Evolutionary conservation across 2,329 filamentous ascomycete species (phyloP), one percentile per base, ranked within the genome.

Genomic region (Fusarium gaditjirri): DNA sequence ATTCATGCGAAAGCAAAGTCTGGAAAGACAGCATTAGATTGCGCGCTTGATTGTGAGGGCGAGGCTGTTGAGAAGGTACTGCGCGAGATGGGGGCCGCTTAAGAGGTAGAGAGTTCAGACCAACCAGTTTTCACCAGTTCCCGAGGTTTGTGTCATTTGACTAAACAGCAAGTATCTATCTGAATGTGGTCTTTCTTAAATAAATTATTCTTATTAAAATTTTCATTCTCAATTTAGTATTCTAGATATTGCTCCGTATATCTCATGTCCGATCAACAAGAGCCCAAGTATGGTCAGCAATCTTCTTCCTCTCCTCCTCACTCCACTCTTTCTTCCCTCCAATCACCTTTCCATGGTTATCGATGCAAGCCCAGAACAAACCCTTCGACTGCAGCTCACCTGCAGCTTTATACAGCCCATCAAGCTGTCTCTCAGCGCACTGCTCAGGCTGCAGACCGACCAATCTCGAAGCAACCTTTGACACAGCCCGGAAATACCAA

Each of bases 271-370:
- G 8, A 33, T 41, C 47, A 2, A 60, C 25, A 23, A 19, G 19
- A 10, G 25, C 63, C 80, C 80, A 81, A 0, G 80, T 81, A 36
- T 81, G 80, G 5, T 77, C 74, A 5, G 63, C 72, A 4, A 81
- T 65, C 66, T 74, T 78, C 2, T 68, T 60, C 10, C 71, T 63
- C 62, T 82, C 69, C 13, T 78, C 79, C 7, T 78, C 68, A 3
- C 13, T 77, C 76, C 77, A 81, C 7, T 70, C 36, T 2, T 68
- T 52, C 64, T 81, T 81, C 13, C 41, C 21, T 3, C 17, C 25
- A 13, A 81, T 41, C 8, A 67, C 9, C 2, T 55, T 52, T 0
- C 80, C 80, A 55, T 80, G 80, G 3, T 68, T 61, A 31, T 81
- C 75, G 14, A 80, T 76, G 33, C 70, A 75, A 29, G 74, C 76